Conservation (phyloP, 2,329 filamentous ascomycete genomes). For the Polychaeton citri region DNA sequence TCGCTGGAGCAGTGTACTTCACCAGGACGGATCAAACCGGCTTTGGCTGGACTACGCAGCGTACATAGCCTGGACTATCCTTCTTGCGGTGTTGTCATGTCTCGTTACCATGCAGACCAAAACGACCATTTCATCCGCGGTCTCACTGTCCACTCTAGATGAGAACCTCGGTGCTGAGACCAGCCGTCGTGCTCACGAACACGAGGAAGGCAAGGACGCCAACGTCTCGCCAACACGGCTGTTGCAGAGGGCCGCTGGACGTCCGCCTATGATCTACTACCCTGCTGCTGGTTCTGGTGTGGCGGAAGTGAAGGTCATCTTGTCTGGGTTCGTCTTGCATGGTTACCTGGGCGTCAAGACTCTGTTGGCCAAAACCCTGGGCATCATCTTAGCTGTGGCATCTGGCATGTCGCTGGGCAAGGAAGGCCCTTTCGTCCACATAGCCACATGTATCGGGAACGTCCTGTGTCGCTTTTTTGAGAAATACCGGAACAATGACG, state of each 20-base stretch:
- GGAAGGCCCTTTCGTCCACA: slow-evolving; percentile 94
- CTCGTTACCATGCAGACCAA: slow-evolving; percentile 78
- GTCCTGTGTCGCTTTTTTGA: slow-evolving; percentile 85
- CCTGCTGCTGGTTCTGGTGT: slow-evolving; percentile 92
- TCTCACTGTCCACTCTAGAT: slow-evolving; percentile 76
- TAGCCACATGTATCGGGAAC: slow-evolving; percentile 88
- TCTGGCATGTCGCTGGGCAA: slow-evolving; percentile 91
- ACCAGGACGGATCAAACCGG: slow-evolving; percentile 33
- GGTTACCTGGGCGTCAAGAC: slow-evolving; percentile 87
- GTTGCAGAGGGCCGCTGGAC: slow-evolving; percentile 24
- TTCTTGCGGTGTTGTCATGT: slow-evolving; percentile 60
- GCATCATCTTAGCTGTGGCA: slow-evolving; percentile 74
- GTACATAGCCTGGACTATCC: slow-evolving; percentile 60
- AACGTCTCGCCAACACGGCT: slow-evolving; percentile 21
- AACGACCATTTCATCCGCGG: slow-evolving; percentile 79
- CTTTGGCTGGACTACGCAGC: slow-evolving; percentile 63
- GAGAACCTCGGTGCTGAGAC: slow-evolving; percentile 71
- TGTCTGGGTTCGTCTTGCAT: slow-evolving; percentile 95
- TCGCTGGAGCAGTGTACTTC: slow-evolving; percentile 49
- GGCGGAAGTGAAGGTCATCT: slow-evolving; percentile 90
- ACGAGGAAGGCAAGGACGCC: slow-evolving; percentile 27
- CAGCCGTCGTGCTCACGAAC: slow-evolving; percentile 23
- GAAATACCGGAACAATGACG: slow-evolving; percentile 91
- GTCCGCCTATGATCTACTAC: slow-evolving; percentile 79
- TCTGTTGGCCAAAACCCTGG: slow-evolving; percentile 69